Base-by-base conservation (phyloP, 352 stramenopile species). In the Thalassiosira mediterranea region DNA sequence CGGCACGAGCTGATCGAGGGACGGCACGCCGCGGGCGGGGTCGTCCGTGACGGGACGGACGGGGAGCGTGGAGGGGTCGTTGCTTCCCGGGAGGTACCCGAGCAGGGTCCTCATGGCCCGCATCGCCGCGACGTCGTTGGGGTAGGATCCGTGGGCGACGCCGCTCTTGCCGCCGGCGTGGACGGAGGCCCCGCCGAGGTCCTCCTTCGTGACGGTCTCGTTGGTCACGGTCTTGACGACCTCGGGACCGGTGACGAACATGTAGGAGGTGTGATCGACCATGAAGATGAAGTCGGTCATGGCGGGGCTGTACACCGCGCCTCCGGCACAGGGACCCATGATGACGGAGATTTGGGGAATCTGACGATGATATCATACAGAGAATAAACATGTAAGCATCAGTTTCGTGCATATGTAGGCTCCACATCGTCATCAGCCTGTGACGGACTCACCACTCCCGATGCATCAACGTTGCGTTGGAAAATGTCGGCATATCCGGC, bases 211-310 rank as follows among this genome's bases (percentile, higher is more conserved):
- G 15, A 98, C 95, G 46, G 95, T 92, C 87, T 98, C 96, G 63
- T 98, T 97, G 10, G 96, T 98, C 40, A 98, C 97, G 2, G 95
- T 98, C 86, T 98, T 98, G 37, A 99, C 96, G 1, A 99, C 97
- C 52, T 98, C 95, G 0, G 97, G 97, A 15, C 97, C 97, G 4
- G 97, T 99, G 40, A 99, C 96, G 83, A 99, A 99, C 96, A 99
- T 99, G 89, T 99, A 98, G 25, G 93, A 98, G 15, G 95, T 97
- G 58, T 98, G 83, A 66, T 96, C 93, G 13, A 98, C 92, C 97
- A 99, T 99, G 84, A 99, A 98, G 53, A 98, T 98, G 73, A 98
- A 99, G 84, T 99, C 97, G 1, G 97, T 99, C 92, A 99, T 98
- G 47, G 96, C 97, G 4, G 97, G 97, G 56, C 93, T 98, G 80